Percentiles rank a stretch among this genome's conserved stretches.
These are phyloP conservation scores for Boletellus emodensis DNA, from an alignment of 768 basidiomycete genomes.

Conservation along the genomic window DNA sequence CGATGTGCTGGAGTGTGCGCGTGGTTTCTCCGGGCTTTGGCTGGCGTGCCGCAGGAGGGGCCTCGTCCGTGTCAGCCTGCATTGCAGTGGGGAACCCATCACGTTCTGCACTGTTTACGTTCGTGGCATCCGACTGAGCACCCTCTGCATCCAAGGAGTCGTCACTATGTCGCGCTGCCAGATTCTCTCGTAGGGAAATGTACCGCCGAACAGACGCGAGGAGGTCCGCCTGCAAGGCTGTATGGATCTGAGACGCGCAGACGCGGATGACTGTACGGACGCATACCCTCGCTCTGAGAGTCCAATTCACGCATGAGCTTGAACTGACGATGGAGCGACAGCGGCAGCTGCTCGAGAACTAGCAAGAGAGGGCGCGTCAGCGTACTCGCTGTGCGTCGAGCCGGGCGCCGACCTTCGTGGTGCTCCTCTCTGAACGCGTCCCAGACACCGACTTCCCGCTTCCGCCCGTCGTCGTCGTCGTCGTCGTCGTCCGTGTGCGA, in stretches of 20 bases:
- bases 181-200: constrained; percentile 33
- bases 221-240: constrained; percentile 41
- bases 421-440: constrained; percentile 75
- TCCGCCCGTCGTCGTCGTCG: constrained; percentile 22
- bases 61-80: constrained; percentile 2
- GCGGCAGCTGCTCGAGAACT: constrained; percentile 79
- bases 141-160: neutral
- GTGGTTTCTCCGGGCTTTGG: constrained; percentile 35
- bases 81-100: neutral
- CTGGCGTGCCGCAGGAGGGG: neutral
- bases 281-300: constrained; percentile 54
- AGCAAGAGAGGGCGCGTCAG: neutral
- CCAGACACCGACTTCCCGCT: constrained; percentile 67
- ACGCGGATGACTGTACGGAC: neutral
- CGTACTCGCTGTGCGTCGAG: neutral
- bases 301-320: constrained; percentile 71
- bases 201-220: constrained; percentile 48
- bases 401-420: constrained; percentile 55
- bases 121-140: neutral
- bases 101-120: neutral
- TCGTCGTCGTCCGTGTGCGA: constrained; percentile 5
- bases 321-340: constrained; percentile 69
- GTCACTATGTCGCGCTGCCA: constrained; percentile 14
- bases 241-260: constrained; percentile 3
- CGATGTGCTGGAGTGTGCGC: constrained; percentile 51